These are phyloP conservation scores for Ogataea zsoltii DNA, from an alignment of 805 yeast genomes.

Conservation along the genomic window DNA sequence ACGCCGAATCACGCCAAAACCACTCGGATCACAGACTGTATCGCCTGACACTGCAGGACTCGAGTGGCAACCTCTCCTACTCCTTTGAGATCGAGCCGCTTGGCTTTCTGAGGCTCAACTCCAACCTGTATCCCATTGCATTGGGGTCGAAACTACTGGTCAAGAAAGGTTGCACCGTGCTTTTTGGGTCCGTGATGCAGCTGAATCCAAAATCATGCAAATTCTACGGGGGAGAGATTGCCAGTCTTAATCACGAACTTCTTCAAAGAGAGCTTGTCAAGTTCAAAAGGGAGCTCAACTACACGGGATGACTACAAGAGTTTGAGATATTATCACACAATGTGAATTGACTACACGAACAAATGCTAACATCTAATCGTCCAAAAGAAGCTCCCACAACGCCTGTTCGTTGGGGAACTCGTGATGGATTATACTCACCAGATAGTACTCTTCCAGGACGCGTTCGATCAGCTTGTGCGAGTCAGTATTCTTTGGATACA, in stretches of 20 bases:
- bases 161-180: constrained; percentile 45
- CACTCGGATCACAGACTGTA: constrained; percentile 30
- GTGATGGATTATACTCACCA: constrained; percentile 87
- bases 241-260: constrained; percentile 27
- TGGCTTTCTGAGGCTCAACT: constrained; percentile 40
- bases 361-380: constrained; percentile 11
- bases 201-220: constrained; percentile 23
- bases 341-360: background rate
- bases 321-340: background rate
- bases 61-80: constrained; percentile 48
- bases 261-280: constrained; percentile 39
- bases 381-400: constrained; percentile 68
- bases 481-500: constrained; percentile 60
- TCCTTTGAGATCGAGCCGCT: constrained; percentile 60
- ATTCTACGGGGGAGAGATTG: constrained; percentile 33
- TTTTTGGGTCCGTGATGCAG: constrained; percentile 48
- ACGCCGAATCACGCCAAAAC: background rate
- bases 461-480: constrained; percentile 62
- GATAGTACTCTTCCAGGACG: constrained; percentile 61
- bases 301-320: constrained; percentile 10
- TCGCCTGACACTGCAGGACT: constrained; percentile 61
- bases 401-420: constrained; percentile 73
- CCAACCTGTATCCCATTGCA: constrained; percentile 38
- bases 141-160: constrained; percentile 62
- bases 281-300: constrained; percentile 34